Base-by-base conservation (phyloP, 352 stramenopile species). In the Pythium vanterpoolii region DNA sequence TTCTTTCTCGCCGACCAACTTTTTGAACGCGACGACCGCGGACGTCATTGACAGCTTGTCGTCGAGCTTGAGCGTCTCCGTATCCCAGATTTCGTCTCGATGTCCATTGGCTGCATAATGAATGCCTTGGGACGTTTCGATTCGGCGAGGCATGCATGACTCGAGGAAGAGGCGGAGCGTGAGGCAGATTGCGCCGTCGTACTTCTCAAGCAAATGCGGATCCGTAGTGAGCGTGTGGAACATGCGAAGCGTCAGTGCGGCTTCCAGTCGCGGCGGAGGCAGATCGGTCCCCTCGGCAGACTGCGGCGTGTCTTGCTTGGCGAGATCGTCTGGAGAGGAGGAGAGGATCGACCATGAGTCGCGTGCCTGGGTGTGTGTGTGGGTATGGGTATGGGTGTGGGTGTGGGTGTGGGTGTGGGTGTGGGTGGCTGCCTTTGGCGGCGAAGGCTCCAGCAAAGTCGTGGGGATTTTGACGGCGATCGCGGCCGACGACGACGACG, bases 41-140 rank as follows among this genome's bases (percentile, higher is more conserved):
- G 31, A 33, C n/a, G 60, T 51, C 3, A 40, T 3, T 5, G 43
- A 43, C 24, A 60, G 18, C 8, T 45, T 53, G 2, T 43, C 39
- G 34, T 56, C 51, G 23, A 66, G 14, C n/a, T 9, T n/a, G 8
- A 27, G 26, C 23, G n/a, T 53, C 16, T 43, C 21, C 18, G 26
- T 51, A 14, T 24, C 21, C 59, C 59, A 66, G 13, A 66, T 51
- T 33, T 66, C 59, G 45, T 51, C 14, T 13, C 59, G 59, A 18
- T 66, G 36, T 9, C 59, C 59, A 23, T 66, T 66, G 1, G 31
- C 18, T 1, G 21, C 3, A 33, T 56, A 66, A n/a, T 66, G 39
- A 5, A 66, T 36, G 10, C 50, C 59, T n/a, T 59, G 50, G 1
- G 42, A 27, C 2, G n/a, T 21, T 4, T 46, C 44, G 3, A 66